Evolutionary conservation across 2,329 filamentous ascomycete species (phyloP), one percentile per base, ranked within the genome.

Genomic region (Monosporascus sp.): DNA sequence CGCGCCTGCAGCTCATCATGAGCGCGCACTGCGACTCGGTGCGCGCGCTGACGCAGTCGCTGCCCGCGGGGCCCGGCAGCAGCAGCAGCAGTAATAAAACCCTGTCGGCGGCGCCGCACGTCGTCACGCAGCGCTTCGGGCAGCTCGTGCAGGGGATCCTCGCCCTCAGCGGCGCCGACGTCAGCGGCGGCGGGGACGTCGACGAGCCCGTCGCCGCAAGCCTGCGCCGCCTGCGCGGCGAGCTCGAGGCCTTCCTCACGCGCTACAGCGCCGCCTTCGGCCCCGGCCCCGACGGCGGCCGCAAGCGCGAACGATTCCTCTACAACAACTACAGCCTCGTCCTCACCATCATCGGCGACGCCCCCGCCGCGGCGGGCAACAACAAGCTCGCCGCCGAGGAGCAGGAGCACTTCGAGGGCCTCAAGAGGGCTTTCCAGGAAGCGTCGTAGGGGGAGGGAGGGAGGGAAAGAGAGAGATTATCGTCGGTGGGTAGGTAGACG

Each of bases 241-340:
- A 97, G 67, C 87, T 93, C 43, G 91, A 97, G 70, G 81, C 82
- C 0, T 94, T 97, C 60, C 71, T 99, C 56, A 82, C 82, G 6
- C 90, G 88, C 66, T 77, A 92, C 54, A 88, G 89, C 65, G 87
- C 90, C 61, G 77, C 77, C 0, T 89, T 92, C 57, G 85, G 82
- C 20, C 73, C 79, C 1, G 93, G 96, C 64, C 17, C 38, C 17
- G 38, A 79, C 82, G 58, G 83, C 38, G 38, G 24, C 22, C 43
- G 90, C 66, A 95, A 95, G 73, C 80, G 87, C 60, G 88, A 93
- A 61, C 79, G 94, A 45, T 97, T 97, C 67, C 71, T 99, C 64
- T 94, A 89, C 67, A 99, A 97, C 68, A 99, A 99, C 70, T 97
- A 96, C 71, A 95, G 90, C 51, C 77, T 99, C 58, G 82, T 99